Conservation (phyloP, 768 basidiomycete species). For the Cystobasidium onofrii region DNA sequence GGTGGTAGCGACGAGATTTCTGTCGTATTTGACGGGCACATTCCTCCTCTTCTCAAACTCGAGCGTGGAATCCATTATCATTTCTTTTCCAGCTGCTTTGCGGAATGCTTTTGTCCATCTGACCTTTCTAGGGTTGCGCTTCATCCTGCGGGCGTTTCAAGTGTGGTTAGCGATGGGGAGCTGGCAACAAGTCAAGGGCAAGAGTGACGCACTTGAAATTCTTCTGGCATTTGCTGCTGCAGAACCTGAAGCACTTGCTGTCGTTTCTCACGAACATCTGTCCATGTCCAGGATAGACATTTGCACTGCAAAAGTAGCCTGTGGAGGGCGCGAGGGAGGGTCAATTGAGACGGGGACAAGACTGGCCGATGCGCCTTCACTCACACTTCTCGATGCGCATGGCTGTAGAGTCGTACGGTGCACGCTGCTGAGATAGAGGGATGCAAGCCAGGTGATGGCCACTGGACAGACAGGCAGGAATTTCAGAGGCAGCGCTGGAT, state of each 20-base stretch:
- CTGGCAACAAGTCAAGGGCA: neutral
- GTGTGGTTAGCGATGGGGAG: neutral
- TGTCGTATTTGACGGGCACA: constrained; percentile 91
- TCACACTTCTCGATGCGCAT: constrained; percentile 33
- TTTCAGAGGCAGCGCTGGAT: neutral
- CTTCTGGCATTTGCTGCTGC: constrained; percentile 98
- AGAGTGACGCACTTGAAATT: constrained; percentile 74
- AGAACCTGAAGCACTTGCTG: constrained; percentile 94
- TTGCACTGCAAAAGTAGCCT: constrained; percentile 92
- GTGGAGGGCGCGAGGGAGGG: neutral
- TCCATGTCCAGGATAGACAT: constrained; percentile 95
- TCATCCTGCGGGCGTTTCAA: constrained; percentile 62
- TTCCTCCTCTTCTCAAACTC: constrained; percentile 99
- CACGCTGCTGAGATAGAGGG: neutral
- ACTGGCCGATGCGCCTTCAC: neutral
- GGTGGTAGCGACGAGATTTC: constrained; percentile 83
- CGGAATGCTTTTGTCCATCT: constrained; percentile 99
- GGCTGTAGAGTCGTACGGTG: neutral
- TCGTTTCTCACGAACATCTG: constrained; percentile 84
- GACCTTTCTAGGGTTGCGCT: constrained; percentile 97
- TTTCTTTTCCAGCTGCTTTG: constrained; percentile 97
- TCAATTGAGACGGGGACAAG: neutral
- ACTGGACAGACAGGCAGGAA: neutral
- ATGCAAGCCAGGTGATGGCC: neutral
- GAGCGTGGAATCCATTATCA: constrained; percentile 99